These are phyloP conservation scores for Nidula niveotomentosa DNA, from an alignment of 1,284 basidiomycete species.

Conservation along the genomic window DNA sequence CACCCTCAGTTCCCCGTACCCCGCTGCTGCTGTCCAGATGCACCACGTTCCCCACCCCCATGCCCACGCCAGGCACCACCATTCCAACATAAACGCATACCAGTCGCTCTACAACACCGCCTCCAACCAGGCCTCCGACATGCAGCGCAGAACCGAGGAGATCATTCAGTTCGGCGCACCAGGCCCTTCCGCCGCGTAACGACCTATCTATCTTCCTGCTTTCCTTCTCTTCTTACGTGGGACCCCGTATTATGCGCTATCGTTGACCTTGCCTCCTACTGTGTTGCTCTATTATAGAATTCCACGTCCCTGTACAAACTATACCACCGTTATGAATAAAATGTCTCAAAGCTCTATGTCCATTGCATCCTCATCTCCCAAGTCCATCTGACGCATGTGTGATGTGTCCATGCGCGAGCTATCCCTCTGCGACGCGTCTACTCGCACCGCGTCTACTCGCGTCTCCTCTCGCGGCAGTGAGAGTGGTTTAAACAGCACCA, in stretches of 20 bases:
- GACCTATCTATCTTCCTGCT: background rate
- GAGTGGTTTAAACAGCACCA: slow-evolving; percentile 58
- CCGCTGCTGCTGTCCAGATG: slow-evolving; percentile 44
- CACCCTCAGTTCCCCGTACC: slow-evolving; percentile 52
- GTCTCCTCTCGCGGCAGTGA: too few relatives aligned
- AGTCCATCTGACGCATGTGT: too few relatives aligned
- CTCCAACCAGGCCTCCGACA: slow-evolving; percentile 31
- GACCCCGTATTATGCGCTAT: too few relatives aligned
- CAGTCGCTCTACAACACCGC: slow-evolving; percentile 42
- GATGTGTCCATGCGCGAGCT: too few relatives aligned
- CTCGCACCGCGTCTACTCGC: too few relatives aligned
- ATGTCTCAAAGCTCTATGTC: slow-evolving; percentile 45
- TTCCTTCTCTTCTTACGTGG: background rate
- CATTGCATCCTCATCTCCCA: slow-evolving; percentile 63
- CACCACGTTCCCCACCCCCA: slow-evolving; percentile 78
- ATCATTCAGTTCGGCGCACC: slow-evolving; percentile 40
- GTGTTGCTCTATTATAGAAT: too few relatives aligned
- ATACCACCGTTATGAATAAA: too few relatives aligned
- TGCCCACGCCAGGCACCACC: slow-evolving; percentile 68
- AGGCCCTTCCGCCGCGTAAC: background rate
- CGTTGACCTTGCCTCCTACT: too few relatives aligned
- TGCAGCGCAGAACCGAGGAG: slow-evolving; percentile 41
- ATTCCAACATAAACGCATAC: slow-evolving; percentile 42
- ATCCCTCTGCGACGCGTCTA: too few relatives aligned
- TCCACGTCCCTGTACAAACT: too few relatives aligned